Evolutionary conservation across 2,329 filamentous ascomycete genomes (phyloP).

Genomic region (Aspergillus chevalieri): DNA sequence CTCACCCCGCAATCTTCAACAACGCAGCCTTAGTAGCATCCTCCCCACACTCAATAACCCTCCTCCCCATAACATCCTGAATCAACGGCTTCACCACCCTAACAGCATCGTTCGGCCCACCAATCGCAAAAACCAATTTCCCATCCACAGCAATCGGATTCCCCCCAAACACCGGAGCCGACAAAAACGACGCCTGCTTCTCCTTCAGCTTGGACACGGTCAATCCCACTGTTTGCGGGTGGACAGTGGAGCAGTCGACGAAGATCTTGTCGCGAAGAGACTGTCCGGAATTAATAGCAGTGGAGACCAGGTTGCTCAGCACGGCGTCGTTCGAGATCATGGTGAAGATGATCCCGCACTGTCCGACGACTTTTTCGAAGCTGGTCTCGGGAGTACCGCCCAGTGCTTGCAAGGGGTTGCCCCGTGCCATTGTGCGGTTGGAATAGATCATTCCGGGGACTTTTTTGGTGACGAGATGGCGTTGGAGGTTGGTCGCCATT

Average conservation of each 20-base stretch:
- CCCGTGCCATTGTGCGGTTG: constrained; percentile 38
- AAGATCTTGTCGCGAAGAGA: constrained; percentile 66
- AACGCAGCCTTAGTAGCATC: constrained; percentile 38
- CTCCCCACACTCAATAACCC: constrained; percentile 39
- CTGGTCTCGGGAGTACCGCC: constrained; percentile 28
- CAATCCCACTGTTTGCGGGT: constrained; percentile 58
- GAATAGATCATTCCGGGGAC: constrained; percentile 31
- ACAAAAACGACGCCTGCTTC: constrained; percentile 32
- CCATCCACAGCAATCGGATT: constrained; percentile 39
- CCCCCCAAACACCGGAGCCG: constrained; percentile 42
- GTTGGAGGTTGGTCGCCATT: constrained; percentile 41
- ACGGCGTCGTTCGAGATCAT: constrained; percentile 40
- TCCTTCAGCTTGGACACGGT: constrained; percentile 28
- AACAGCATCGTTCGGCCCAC: constrained; percentile 30
- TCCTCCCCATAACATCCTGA: constrained; percentile 39
- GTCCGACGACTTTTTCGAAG: constrained; percentile 29
- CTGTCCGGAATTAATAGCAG: constrained; percentile 18
- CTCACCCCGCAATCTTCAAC: constrained; percentile 40
- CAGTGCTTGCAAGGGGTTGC: constrained; percentile 29
- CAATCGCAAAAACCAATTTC: constrained; percentile 42
- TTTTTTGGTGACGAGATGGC: constrained; percentile 30
- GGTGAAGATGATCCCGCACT: constrained; percentile 36
- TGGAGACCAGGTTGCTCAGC: constrained; percentile 25
- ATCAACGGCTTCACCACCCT: constrained; percentile 35
- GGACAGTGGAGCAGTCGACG: constrained; percentile 80